Conservation (phyloP, 805 yeast species). For the Phaffomyces thermotolerans region DNA sequence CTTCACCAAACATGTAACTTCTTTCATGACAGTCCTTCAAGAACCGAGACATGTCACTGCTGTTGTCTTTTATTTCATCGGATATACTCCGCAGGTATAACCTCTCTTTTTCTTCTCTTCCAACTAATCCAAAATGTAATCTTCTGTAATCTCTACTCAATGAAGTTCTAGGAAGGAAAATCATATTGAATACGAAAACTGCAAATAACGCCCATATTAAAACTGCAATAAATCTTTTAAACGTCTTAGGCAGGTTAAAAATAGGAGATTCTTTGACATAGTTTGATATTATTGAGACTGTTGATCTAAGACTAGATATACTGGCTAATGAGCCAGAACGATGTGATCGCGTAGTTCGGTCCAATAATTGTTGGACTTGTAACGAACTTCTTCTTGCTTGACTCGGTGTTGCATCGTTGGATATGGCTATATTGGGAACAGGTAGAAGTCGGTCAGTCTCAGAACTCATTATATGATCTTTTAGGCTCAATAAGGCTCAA, state of each 20-base stretch:
- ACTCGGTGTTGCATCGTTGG: not conserved
- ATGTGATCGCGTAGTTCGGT: not conserved
- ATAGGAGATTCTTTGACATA: slow-evolving; percentile 13
- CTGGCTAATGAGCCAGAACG: slow-evolving; percentile 6
- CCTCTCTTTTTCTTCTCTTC: slow-evolving; percentile 65
- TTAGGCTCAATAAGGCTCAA: too few relatives aligned
- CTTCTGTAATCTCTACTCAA: slow-evolving; percentile 74
- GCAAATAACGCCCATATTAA: slow-evolving; percentile 19
- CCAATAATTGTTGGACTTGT: not conserved
- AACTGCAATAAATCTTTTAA: slow-evolving; percentile 16
- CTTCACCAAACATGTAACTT: slow-evolving; percentile 24
- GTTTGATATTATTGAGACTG: slow-evolving; percentile 14
- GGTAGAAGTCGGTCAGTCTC: not conserved
- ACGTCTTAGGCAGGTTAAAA: slow-evolving; percentile 17
- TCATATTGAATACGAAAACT: slow-evolving; percentile 42
- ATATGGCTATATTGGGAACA: not conserved
- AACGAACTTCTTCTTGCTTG: not conserved
- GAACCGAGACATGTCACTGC: not conserved
- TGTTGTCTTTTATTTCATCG: slow-evolving; percentile 8
- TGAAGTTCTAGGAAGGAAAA: slow-evolving; percentile 81
- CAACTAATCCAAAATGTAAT: slow-evolving; percentile 56
- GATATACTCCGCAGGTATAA: slow-evolving; percentile 41
- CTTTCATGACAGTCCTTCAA: slow-evolving; percentile 16
- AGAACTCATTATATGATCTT: not conserved
- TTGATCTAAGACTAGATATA: slow-evolving; percentile 10